Percentiles rank a stretch among this genome's conserved stretches.
Evolutionary conservation across 148 eudicot species (phyloP).

Genomic region (Chenopodium formosanum): DNA sequence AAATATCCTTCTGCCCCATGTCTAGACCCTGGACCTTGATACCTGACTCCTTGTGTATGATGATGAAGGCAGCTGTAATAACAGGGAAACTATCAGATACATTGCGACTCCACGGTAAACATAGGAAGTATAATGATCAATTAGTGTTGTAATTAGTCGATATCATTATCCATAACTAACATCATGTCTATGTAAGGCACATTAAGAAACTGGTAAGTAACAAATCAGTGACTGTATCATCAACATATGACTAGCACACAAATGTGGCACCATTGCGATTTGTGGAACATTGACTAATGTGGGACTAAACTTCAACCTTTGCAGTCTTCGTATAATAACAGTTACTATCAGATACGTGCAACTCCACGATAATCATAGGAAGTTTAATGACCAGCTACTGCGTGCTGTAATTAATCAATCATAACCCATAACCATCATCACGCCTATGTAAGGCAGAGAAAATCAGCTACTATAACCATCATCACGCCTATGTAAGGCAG

Average conservation of each 20-base stretch:
- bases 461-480: not conserved
- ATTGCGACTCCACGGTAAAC: not conserved
- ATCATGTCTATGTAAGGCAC: not conserved
- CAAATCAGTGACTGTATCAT: not conserved
- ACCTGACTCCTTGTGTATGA: conserved; percentile 72
- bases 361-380: too few relatives aligned
- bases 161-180: not conserved
- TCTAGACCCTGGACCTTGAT: conserved; percentile 53
- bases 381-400: too few relatives aligned
- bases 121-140: not conserved
- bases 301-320: too few relatives aligned
- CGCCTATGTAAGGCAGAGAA: not conserved
- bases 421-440: too few relatives aligned
- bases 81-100: not conserved
- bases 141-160: not conserved
- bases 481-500: too few relatives aligned
- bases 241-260: not conserved
- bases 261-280: not conserved
- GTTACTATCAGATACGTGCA: too few relatives aligned
- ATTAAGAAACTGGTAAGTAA: not conserved
- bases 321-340: too few relatives aligned
- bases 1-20: conserved; percentile 6
- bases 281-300: not conserved
- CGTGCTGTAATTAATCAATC: too few relatives aligned
- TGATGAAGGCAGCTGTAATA: conserved; percentile 70